phyloP scores from a whole-genome alignment of 1,139 yeast genomes.

The Tardiomyces depauwii region DNA sequence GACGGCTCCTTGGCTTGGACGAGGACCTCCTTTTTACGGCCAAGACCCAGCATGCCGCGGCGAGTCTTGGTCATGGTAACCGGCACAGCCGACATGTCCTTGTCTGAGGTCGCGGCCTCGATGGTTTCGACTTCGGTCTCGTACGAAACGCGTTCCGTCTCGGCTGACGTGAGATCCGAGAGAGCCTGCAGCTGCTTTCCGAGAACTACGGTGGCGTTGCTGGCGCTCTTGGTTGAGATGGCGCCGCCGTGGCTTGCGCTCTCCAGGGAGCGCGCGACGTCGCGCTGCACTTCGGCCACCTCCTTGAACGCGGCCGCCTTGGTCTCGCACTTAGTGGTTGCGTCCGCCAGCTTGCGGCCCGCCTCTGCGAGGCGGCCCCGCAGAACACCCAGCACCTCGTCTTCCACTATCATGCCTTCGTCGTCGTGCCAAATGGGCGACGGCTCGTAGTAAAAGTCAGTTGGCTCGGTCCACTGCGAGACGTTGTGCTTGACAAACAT shows the following conservation, averaged over 20 bases:
- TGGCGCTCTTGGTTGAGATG: constrained; percentile 1
- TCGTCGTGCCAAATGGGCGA: constrained; percentile 97
- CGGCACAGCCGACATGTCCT: constrained; percentile 25
- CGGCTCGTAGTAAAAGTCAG: constrained; percentile 75
- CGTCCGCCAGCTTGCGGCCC: constrained; percentile 14
- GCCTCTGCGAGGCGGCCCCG: constrained; percentile 43
- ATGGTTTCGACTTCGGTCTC: constrained; percentile 89
- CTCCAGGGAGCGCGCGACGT: constrained; percentile 2
- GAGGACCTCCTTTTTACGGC: constrained; percentile 16
- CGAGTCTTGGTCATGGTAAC: constrained; percentile 20
- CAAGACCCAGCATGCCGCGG: constrained; percentile 14
- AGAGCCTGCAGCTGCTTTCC: constrained; percentile 44
- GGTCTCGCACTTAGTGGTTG: constrained; percentile 21
- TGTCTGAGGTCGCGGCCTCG: constrained; percentile 73
- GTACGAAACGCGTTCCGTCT: constrained; percentile 56
- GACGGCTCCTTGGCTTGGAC: constrained; percentile 3
- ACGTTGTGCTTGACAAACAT: constrained; percentile 89
- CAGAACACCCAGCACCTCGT: constrained; percentile 48
- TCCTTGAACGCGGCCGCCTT: constrained; percentile 17
- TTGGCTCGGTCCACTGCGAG: constrained; percentile 73
- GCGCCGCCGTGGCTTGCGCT: not conserved
- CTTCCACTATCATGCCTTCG: constrained; percentile 50
- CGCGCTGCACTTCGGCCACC: constrained; percentile 16
- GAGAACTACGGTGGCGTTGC: constrained; percentile 31
- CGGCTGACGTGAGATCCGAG: constrained; percentile 59